phyloP scores from a whole-genome alignment of 2,329 filamentous ascomycete species.

The Xylariaceae sp. region DNA sequence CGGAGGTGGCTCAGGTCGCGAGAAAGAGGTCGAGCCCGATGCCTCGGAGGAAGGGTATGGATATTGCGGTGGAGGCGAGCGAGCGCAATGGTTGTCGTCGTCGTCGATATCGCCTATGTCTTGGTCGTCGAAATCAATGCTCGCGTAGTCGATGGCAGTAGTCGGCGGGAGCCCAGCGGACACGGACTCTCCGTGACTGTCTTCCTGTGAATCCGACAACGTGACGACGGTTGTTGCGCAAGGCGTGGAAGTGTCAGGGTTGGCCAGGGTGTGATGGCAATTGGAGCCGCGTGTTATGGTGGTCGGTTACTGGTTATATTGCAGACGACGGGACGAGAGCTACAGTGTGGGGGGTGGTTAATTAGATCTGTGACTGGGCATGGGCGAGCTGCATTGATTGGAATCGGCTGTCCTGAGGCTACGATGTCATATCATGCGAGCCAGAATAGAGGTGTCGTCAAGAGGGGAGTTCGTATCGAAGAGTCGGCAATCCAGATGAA shows the following conservation, averaged over 20 bases:
- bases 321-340: slow-evolving; percentile 17
- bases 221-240: slow-evolving; percentile 36
- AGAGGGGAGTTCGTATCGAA: neutral
- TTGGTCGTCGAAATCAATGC: slow-evolving; percentile 26
- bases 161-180: slow-evolving; percentile 38
- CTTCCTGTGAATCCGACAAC: slow-evolving; percentile 47
- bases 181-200: slow-evolving; percentile 44
- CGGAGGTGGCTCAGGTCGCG: slow-evolving; percentile 50
- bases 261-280: slow-evolving; percentile 14
- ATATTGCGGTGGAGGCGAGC: slow-evolving; percentile 59
- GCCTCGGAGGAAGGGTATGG: slow-evolving; percentile 58
- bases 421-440: neutral
- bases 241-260: slow-evolving; percentile 3
- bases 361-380: slow-evolving; percentile 16
- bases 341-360: slow-evolving; percentile 18
- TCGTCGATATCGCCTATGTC: slow-evolving; percentile 2
- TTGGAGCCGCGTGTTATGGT: slow-evolving; percentile 20
- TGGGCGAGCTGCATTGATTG: slow-evolving; percentile 8
- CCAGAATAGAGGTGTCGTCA: neutral
- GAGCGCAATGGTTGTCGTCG: slow-evolving; percentile 36
- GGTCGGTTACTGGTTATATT: slow-evolving; percentile 23
- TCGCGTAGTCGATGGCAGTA: slow-evolving; percentile 21
- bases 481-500: neutral
- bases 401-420: neutral
- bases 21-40: slow-evolving; percentile 43